Evolutionary conservation across 2,329 filamentous ascomycete species (phyloP).

Genomic region (Trichoderma koningii): DNA sequence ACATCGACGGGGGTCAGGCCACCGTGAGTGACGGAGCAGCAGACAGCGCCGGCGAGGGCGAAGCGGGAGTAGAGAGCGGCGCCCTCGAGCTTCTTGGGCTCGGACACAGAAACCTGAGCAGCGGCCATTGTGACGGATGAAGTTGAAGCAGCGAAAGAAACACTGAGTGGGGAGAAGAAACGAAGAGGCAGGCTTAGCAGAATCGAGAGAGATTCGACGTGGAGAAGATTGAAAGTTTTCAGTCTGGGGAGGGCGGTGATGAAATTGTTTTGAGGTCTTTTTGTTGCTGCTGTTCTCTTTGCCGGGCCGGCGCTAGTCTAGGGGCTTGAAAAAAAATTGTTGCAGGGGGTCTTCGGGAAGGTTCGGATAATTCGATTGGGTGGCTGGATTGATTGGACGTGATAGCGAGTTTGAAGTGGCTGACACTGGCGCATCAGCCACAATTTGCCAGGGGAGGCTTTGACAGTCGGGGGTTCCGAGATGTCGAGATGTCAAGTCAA

Average conservation of each 20-base stretch:
- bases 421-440: constrained; percentile 7
- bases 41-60: constrained; percentile 95
- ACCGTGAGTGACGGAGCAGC: constrained; percentile 98
- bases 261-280: constrained; percentile 27
- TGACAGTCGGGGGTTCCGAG: constrained; percentile 12
- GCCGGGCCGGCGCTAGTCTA: constrained; percentile 20
- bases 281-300: constrained; percentile 22
- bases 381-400: neutral
- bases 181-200: constrained; percentile 1
- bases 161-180: constrained; percentile 11
- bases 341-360: constrained; percentile 23
- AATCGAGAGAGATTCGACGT: constrained; percentile 20
- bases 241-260: constrained; percentile 18
- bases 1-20: constrained; percentile 97
- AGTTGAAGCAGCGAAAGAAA: constrained; percentile 17
- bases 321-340: constrained; percentile 25
- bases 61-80: constrained; percentile 88
- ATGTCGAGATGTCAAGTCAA: neutral
- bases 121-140: constrained; percentile 25
- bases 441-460: constrained; percentile 1
- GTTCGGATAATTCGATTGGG: constrained; percentile 23
- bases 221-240: constrained; percentile 21
- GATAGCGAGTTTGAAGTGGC: constrained; percentile 8
- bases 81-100: constrained; percentile 49
- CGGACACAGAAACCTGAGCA: constrained; percentile 34